A percentile compares a stretch with the other conserved stretches of the same genome.
phyloP scores from a whole-genome alignment of 495 filamentous ascomycete species.

The Hyaloscypha hepaticicola region DNA sequence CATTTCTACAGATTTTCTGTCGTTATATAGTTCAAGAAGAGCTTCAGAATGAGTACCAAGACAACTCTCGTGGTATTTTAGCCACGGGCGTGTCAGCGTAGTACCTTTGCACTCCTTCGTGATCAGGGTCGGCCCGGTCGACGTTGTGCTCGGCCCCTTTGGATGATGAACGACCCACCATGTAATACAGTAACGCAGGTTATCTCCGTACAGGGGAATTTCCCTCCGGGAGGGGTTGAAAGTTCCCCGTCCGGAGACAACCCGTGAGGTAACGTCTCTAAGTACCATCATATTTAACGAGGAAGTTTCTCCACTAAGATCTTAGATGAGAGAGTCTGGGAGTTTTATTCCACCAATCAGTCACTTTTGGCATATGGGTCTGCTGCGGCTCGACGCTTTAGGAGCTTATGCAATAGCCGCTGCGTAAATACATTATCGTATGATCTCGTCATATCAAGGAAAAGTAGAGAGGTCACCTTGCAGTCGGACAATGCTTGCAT shows the following conservation, averaged over 20 bases:
- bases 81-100: background rate
- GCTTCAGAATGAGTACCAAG: slow-evolving; percentile 12
- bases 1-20: background rate
- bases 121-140: no score
- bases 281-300: background rate
- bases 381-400: slow-evolving; percentile 14
- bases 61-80: slow-evolving; percentile 16
- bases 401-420: slow-evolving; percentile 32
- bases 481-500: slow-evolving; percentile 25
- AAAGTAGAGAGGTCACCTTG: slow-evolving; percentile 14
- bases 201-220: no score
- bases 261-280: no score
- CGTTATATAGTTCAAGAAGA: slow-evolving; percentile 23
- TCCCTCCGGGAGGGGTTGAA: no score
- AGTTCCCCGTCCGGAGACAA: no score
- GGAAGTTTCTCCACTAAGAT: slow-evolving; percentile 2
- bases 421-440: slow-evolving; percentile 36
- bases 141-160: no score
- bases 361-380: slow-evolving; percentile 7
- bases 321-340: slow-evolving; percentile 3
- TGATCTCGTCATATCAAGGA: slow-evolving; percentile 30
- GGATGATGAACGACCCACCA: no score
- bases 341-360: slow-evolving; percentile 20
- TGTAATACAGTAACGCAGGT: no score
- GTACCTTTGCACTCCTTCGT: no score